phyloP scores from a whole-genome alignment of 306 rosid species.

The Corylus americana region DNA sequence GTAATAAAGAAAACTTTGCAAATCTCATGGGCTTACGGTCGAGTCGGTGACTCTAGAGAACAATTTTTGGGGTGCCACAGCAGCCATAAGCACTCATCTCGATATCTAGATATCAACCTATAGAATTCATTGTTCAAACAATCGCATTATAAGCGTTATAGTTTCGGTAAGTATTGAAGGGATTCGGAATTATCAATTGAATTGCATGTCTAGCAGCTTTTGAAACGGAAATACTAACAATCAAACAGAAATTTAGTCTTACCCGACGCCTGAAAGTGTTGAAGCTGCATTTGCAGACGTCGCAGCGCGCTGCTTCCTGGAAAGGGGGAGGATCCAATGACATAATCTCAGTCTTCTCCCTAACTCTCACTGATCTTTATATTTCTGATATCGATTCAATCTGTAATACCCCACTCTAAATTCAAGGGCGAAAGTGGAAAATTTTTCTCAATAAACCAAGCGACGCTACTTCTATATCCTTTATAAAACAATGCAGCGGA shows the following conservation, averaged over 20 bases:
- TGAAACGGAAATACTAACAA: not conserved
- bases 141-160: no score
- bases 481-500: no score
- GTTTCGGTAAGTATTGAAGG: no score
- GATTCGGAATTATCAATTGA: not conserved
- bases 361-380: not conserved
- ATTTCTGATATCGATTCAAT: not conserved
- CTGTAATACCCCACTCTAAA: no score
- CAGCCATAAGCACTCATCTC: no score
- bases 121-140: no score
- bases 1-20: not conserved
- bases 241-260: not conserved
- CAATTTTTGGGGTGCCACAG: no score
- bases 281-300: constrained; percentile 95
- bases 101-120: no score
- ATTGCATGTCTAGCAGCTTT: not conserved
- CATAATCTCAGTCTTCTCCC: constrained; percentile 39
- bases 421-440: no score
- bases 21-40: not conserved
- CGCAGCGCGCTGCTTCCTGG: constrained; percentile 91
- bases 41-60: no score
- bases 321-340: constrained; percentile 77
- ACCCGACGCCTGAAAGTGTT: constrained; percentile 95
- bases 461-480: no score
- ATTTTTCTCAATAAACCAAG: no score